phyloP scores from a whole-genome alignment of 2,329 filamentous ascomycete genomes.

The Aureobasidium sp. region DNA sequence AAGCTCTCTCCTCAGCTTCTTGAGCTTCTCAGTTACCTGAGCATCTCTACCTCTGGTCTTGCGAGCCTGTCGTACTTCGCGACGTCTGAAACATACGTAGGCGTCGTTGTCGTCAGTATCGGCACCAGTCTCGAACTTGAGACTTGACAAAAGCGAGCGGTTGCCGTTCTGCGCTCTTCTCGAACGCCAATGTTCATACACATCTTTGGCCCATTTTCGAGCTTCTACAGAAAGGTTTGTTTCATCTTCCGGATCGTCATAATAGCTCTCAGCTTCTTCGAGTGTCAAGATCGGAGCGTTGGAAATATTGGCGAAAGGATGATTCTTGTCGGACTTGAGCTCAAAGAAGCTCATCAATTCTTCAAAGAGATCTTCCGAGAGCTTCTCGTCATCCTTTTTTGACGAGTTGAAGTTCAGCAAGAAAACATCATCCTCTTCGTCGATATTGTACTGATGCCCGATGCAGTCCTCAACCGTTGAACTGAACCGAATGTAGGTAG shows the following conservation, averaged over 20 bases:
- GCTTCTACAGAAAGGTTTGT: conserved; percentile 49
- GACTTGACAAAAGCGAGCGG: conserved; percentile 63
- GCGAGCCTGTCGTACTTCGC: conserved; percentile 86
- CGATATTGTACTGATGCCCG: conserved; percentile 90
- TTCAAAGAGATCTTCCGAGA: conserved; percentile 89
- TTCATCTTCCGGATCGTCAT: conserved; percentile 37
- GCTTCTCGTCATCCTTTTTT: conserved; percentile 50
- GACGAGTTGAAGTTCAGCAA: conserved; percentile 79
- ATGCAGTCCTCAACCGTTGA: conserved; percentile 96
- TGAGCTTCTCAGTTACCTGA: conserved; percentile 89
- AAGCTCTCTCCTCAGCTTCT: conserved; percentile 81
- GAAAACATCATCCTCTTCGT: conserved; percentile 78
- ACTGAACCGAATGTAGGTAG: conserved; percentile 94
- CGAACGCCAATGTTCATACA: conserved; percentile 86
- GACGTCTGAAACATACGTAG: conserved; percentile 94
- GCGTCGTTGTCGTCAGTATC: conserved; percentile 94
- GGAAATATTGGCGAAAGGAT: conserved; percentile 85
- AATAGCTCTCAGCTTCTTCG: conserved; percentile 55
- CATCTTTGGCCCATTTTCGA: conserved; percentile 60
- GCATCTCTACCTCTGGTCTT: conserved; percentile 93
- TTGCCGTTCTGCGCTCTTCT: conserved; percentile 62
- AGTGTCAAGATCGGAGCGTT: conserved; percentile 67
- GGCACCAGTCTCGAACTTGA: conserved; percentile 92
- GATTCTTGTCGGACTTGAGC: conserved; percentile 71
- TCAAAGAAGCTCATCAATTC: conserved; percentile 93